Evolutionary conservation across 1,139 yeast genomes (phyloP).

Genomic region (Nematodospora anomalae): DNA sequence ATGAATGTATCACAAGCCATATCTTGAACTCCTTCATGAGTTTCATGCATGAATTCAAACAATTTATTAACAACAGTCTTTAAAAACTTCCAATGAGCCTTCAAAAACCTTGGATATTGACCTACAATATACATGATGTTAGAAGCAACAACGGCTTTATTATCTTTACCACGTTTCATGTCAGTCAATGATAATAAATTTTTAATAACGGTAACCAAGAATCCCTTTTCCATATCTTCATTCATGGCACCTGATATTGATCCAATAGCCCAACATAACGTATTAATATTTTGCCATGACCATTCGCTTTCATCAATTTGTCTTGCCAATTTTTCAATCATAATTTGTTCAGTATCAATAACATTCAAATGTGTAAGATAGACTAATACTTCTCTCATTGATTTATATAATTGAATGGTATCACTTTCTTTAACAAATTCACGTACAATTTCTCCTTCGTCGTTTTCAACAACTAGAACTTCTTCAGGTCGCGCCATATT

Average conservation of each 20-base stretch:
- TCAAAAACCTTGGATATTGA: constrained; percentile 94
- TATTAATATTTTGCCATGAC: constrained; percentile 98
- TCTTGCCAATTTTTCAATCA: constrained; percentile 86
- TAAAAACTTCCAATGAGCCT: constrained; percentile 97
- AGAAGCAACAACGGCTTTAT: constrained; percentile 98
- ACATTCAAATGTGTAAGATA: constrained; percentile 95
- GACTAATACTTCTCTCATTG: constrained; percentile 93
- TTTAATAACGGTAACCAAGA: constrained; percentile 87
- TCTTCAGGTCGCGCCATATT: constrained; percentile 99
- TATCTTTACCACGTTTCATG: constrained; percentile 95
- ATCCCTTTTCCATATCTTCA: constrained; percentile 95
- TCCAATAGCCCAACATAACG: constrained; percentile 99
- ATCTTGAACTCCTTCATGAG: constrained; percentile 99
- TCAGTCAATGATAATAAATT: constrained; percentile 90
- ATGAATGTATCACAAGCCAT: constrained; percentile 99
- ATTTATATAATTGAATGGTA: constrained; percentile 90
- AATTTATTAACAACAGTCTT: constrained; percentile 93
- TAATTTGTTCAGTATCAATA: constrained; percentile 87
- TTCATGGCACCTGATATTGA: constrained; percentile 98
- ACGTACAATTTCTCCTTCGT: constrained; percentile 98
- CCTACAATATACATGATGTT: constrained; percentile 99
- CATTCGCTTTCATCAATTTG: constrained; percentile 97
- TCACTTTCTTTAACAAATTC: constrained; percentile 97
- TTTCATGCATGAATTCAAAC: constrained; percentile 98
- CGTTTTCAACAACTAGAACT: constrained; percentile 93